Evolutionary conservation across 805 yeast species (phyloP).

Genomic region (Ogataea haglerorum): DNA sequence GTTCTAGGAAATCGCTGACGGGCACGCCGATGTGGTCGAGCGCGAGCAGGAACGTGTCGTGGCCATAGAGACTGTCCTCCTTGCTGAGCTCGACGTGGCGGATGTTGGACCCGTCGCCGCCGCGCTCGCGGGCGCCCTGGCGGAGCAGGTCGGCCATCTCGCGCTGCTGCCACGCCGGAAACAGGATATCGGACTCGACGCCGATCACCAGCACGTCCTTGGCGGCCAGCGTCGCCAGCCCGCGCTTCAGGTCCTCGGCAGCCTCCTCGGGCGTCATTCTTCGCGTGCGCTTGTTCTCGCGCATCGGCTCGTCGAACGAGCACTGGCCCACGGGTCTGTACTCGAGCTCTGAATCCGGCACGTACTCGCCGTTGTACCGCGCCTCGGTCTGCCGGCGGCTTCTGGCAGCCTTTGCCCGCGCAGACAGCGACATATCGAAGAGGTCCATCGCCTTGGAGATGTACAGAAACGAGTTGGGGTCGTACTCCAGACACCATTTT

Average conservation of each 20-base stretch:
- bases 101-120: conserved; percentile 40
- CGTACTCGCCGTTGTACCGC: conserved; percentile 26
- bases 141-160: conserved; percentile 66
- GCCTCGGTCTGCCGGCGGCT: conserved; percentile 40
- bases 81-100: conserved; percentile 72
- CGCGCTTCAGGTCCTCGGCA: conserved; percentile 57
- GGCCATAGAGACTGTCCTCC: conserved; percentile 80
- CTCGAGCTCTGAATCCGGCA: conserved; percentile 26
- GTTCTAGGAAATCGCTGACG: conserved; percentile 57
- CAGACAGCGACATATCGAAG: conserved; percentile 66
- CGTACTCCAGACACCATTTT: conserved; percentile 87
- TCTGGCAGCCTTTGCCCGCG: conserved; percentile 41
- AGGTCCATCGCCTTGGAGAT: conserved; percentile 93
- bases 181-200: conserved; percentile 87
- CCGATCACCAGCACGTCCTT: conserved; percentile 77
- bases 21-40: conserved; percentile 78
- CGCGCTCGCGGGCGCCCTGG: conserved; percentile 31
- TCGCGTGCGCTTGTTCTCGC: conserved; percentile 47
- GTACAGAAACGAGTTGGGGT: conserved; percentile 83
- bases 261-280: conserved; percentile 54
- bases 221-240: conserved; percentile 59
- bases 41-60: conserved; percentile 83
- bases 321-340: conserved; percentile 32
- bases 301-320: conserved; percentile 46
- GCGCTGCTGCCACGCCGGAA: conserved; percentile 93